A percentile compares a stretch with the other conserved stretches of the same genome.
phyloP scores from a whole-genome alignment of 164 flowering plant species.

The Santalum album region DNA sequence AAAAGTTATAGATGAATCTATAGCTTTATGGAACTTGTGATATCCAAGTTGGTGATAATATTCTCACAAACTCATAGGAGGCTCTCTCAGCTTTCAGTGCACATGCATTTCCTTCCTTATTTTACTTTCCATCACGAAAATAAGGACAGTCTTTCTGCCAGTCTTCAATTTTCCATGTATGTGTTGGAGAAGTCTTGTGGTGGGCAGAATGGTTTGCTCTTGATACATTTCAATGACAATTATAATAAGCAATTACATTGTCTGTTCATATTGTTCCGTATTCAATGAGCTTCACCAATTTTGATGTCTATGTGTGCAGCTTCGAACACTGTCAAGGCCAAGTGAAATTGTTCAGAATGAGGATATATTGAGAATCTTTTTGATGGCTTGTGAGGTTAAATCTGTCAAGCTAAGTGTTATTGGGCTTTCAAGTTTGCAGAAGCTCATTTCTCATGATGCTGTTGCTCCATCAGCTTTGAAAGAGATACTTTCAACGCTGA shows the following conservation, averaged over 20 bases:
- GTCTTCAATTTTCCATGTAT: no score
- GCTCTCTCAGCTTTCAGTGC: no score
- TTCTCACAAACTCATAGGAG: no score
- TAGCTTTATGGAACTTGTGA: no score
- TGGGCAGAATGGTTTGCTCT: no score
- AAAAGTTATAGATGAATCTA: no score
- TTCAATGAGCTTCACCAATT: background rate
- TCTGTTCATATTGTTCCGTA: background rate
- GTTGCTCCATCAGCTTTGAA: constrained; percentile 70
- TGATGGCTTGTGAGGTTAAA: constrained; percentile 93
- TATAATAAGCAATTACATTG: background rate
- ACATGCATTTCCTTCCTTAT: no score
- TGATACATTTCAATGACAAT: no score
- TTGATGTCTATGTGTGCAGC: constrained; percentile 36
- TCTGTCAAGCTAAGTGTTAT: constrained; percentile 83
- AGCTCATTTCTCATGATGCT: constrained; percentile 92
- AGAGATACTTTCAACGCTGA: constrained; percentile 75
- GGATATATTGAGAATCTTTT: constrained; percentile 76
- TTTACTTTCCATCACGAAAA: no score
- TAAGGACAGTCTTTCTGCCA: no score
- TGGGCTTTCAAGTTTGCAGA: constrained; percentile 90
- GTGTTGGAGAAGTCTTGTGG: no score
- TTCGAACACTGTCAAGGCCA: constrained; percentile 68
- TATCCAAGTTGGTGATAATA: no score
- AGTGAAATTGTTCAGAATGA: constrained; percentile 81